Conservation (phyloP, 2,329 filamentous ascomycete genomes). For the Verticillium klebahnii region DNA sequence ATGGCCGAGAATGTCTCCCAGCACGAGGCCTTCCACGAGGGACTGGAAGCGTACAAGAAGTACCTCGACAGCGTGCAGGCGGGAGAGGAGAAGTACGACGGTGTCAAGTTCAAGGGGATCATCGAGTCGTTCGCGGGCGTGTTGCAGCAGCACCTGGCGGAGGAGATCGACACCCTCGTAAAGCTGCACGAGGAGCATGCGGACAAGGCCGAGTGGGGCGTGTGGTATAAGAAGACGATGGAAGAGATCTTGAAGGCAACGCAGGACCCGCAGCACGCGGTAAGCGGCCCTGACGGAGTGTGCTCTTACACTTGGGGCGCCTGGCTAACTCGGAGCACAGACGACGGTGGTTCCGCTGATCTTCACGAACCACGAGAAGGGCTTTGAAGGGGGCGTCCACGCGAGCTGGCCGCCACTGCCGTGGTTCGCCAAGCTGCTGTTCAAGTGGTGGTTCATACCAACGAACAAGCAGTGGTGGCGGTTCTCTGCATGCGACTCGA, state of each 20-base stretch:
- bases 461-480: conserved; percentile 30
- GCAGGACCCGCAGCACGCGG: conserved; percentile 15
- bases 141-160: conserved; percentile 28
- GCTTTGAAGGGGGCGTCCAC: conserved; percentile 17
- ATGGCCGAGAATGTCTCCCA: conserved; percentile 28
- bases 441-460: conserved; percentile 27
- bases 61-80: conserved; percentile 25
- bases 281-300: background rate
- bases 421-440: conserved; percentile 19
- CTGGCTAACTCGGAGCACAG: background rate
- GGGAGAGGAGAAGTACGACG: conserved; percentile 24
- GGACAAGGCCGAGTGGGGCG: conserved; percentile 27
- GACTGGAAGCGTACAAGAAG: conserved; percentile 23
- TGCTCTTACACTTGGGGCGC: background rate
- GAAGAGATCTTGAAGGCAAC: conserved; percentile 12
- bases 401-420: conserved; percentile 19
- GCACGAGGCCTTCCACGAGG: conserved; percentile 25
- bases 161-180: conserved; percentile 33
- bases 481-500: conserved; percentile 25
- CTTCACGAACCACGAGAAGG: conserved; percentile 18
- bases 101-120: conserved; percentile 20
- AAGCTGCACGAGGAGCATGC: conserved; percentile 24
- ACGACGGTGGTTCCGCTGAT: conserved; percentile 13
- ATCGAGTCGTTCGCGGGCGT: conserved; percentile 30
- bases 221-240: conserved; percentile 19